phyloP scores from a whole-genome alignment of 331 rosid genomes.

The Malus hybrid region DNA sequence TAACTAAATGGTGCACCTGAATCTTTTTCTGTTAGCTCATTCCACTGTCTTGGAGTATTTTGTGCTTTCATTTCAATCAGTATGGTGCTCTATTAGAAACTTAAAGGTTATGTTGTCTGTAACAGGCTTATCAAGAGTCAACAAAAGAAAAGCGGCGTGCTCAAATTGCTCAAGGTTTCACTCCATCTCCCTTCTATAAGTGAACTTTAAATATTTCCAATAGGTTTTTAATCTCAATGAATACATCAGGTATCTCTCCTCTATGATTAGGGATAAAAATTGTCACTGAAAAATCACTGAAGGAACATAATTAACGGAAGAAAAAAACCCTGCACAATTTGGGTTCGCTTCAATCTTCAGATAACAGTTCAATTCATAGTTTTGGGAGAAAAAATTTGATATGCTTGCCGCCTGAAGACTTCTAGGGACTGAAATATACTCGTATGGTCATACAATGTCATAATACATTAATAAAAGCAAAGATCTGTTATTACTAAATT shows the following conservation, averaged over 20 bases:
- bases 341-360: not conserved
- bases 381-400: not conserved
- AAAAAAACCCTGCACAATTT: not conserved
- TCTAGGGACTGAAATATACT: not conserved
- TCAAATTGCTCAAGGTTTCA: slow-evolving; percentile 85
- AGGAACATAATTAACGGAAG: not conserved
- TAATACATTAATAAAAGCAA: not conserved
- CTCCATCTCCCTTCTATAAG: not conserved
- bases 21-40: not conserved
- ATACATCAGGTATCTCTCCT: not conserved
- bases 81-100: not conserved
- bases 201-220: not conserved
- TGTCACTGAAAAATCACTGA: not conserved
- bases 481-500: too few relatives aligned
- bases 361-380: not conserved
- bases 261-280: not conserved
- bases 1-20: too few relatives aligned
- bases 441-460: not conserved
- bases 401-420: not conserved
- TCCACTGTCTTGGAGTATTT: not conserved
- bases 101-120: slow-evolving; percentile 8
- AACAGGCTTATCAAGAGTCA: slow-evolving; percentile 94
- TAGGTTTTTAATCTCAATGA: not conserved
- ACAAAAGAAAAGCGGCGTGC: slow-evolving; percentile 93
- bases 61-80: not conserved